Base-by-base conservation (phyloP, 192 early-diverging fungal genomes). In the Glomus cerebriforme region DNA sequence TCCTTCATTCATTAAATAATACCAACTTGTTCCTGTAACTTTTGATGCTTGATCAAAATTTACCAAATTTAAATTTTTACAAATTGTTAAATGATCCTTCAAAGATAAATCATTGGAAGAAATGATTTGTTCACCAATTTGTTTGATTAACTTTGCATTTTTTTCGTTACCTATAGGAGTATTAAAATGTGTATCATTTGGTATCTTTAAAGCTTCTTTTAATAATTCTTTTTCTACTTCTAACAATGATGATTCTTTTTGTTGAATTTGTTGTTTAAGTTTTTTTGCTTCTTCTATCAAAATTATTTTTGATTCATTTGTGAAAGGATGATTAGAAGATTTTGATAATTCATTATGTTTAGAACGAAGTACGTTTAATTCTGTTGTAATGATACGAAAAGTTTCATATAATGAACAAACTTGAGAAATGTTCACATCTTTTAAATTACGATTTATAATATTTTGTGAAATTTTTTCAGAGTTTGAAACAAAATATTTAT, bases 1-100 rank as follows among this genome's bases (percentile, higher is more conserved):
- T n/a, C 92, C 96, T n/a, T 88, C 89, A 72, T 95, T 93, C 67
- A 92, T 92, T 66, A 96, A 89, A 79, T 95, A 96, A 80, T 96
- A 95, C 79, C 95, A 98, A 29, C 93, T 86, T 26, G 89, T 89
- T 3, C 96, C 96, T 0, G 93, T 87, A 12, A 95, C 95, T 59
- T 89, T 85, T 0, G 95, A 89, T 19, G 92, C 95, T 27, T 93
- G 88, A 58, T 93, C 90, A 80, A 96, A 92, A 81, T 98, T 94
- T 9, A 94, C 85, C 67, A 96, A 82, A 32, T 92, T 93, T 79
- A 93, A 86, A 4, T 81, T 31, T 62, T 82, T 78, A n/a, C 88
- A 87, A 49, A 98, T 72, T 6, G 91, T 84, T 17, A 95, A 81
- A 84, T 98, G 96, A 78, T 94, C 91, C 47, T 81, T 74, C 2